Conservation (phyloP, 2,329 filamentous ascomycete genomes). For the Cordyceps sp. region DNA sequence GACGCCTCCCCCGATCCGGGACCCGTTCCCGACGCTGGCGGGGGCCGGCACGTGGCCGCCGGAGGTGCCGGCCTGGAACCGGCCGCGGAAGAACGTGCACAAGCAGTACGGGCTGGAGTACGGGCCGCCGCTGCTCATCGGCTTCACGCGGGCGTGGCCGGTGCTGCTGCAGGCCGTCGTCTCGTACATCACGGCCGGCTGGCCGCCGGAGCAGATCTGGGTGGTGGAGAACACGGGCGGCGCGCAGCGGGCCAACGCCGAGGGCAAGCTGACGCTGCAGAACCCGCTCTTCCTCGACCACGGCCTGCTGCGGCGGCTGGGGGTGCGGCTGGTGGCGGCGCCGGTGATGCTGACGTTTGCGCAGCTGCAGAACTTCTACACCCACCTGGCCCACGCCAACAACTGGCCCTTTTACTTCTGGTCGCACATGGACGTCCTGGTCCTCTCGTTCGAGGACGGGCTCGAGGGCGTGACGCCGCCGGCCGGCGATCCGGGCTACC, state of each 20-base stretch:
- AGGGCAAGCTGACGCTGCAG: slow-evolving; percentile 28
- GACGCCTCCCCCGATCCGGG: slow-evolving; percentile 18
- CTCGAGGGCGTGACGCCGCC: slow-evolving; percentile 14
- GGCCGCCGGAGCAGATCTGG: slow-evolving; percentile 38
- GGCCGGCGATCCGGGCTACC: slow-evolving; percentile 19
- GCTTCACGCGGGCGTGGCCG: slow-evolving; percentile 40
- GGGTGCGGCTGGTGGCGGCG: slow-evolving; percentile 31
- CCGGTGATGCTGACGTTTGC: slow-evolving; percentile 36
- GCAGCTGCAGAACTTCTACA: slow-evolving; percentile 37
- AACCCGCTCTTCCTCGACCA: slow-evolving; percentile 42
- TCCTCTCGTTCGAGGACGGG: slow-evolving; percentile 23
- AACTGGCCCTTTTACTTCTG: slow-evolving; percentile 35
- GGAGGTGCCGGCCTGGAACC: slow-evolving; percentile 27
- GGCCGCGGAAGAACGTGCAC: slow-evolving; percentile 19
- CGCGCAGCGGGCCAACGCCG: slow-evolving; percentile 30
- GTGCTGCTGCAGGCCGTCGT: slow-evolving; percentile 38
- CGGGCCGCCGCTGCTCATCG: slow-evolving; percentile 35
- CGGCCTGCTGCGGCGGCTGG: slow-evolving; percentile 27
- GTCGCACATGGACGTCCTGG: slow-evolving; percentile 38
- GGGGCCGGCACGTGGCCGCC: slow-evolving; percentile 14
- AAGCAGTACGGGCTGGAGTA: slow-evolving; percentile 19
- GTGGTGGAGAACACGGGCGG: slow-evolving; percentile 43
- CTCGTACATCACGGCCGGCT: slow-evolving; percentile 40
- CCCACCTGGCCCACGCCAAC: slow-evolving; percentile 24
- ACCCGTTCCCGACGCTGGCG: slow-evolving; percentile 24